A percentile compares a stretch with the other conserved stretches of the same genome.
These are phyloP conservation scores for Chenopodium berlandieri DNA, from an alignment of 148 eudicot species.

Conservation along the genomic window DNA sequence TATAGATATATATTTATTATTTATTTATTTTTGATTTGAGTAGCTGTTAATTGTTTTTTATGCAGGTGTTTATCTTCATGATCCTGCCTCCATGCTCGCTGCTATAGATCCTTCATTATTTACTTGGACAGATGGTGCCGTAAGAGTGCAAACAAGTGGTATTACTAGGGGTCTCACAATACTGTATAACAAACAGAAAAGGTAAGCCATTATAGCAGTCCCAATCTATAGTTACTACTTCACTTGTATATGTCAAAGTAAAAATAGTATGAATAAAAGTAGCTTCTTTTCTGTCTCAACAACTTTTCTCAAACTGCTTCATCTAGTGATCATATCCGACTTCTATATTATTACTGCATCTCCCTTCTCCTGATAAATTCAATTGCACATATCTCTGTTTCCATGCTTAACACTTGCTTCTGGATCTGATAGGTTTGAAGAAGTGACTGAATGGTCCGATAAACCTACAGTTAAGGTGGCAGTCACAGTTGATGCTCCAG, in stretches of 20 bases:
- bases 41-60: constrained; percentile 26
- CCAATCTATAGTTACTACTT: not conserved
- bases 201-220: constrained; percentile 30
- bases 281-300: not conserved
- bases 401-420: not conserved
- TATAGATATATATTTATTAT: not conserved
- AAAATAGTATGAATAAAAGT: not conserved
- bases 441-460: constrained; percentile 77
- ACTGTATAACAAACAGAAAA: constrained; percentile 80
- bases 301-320: not conserved
- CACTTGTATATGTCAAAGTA: not conserved
- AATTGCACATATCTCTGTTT: not conserved
- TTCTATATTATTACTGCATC: no score
- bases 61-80: constrained; percentile 94
- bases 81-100: constrained; percentile 80
- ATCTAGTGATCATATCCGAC: no score
- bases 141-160: constrained; percentile 83
- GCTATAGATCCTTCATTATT: constrained; percentile 86
- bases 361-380: not conserved
- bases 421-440: constrained; percentile 50
- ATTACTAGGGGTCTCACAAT: constrained; percentile 84
- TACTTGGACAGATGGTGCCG: constrained; percentile 78
- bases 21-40: not conserved
- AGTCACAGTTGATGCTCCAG: constrained; percentile 86
- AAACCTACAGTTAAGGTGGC: constrained; percentile 92